A percentile compares a stretch with the other conserved stretches of the same genome.
phyloP scores from a whole-genome alignment of 2,329 filamentous ascomycete species.

The Hymenoscyphus linearis region DNA sequence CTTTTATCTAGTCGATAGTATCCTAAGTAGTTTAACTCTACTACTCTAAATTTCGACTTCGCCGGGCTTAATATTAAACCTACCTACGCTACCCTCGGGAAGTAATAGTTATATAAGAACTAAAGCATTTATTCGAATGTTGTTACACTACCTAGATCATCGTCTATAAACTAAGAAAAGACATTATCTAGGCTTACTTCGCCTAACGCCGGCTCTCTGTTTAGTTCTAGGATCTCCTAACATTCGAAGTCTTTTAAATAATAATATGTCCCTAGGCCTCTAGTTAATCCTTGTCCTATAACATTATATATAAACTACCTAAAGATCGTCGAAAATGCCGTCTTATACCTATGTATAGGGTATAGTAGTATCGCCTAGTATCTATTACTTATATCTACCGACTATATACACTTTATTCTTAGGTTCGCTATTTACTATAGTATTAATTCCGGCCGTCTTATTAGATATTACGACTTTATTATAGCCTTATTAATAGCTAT shows the following conservation, averaged over 20 bases:
- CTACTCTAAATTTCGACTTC: background rate
- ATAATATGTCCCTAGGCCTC: too few relatives aligned
- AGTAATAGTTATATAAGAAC: background rate
- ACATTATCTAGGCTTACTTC: too few relatives aligned
- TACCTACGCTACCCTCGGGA: background rate
- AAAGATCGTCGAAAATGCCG: background rate
- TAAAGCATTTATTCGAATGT: background rate
- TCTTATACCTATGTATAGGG: background rate
- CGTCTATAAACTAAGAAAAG: background rate
- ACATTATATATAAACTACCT: too few relatives aligned
- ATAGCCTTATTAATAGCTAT: too few relatives aligned
- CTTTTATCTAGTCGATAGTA: too few relatives aligned
- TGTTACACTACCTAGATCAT: background rate
- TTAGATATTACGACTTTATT: too few relatives aligned
- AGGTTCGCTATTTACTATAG: background rate
- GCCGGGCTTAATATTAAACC: background rate
- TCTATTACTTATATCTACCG: background rate
- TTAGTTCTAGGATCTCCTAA: too few relatives aligned
- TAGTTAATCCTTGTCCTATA: too few relatives aligned
- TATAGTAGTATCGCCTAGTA: background rate
- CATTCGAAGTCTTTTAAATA: too few relatives aligned
- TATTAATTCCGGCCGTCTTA: too few relatives aligned
- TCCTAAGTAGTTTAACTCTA: too few relatives aligned
- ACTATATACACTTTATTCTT: background rate
- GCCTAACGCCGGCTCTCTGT: too few relatives aligned